Percentiles rank a stretch among this genome's conserved stretches.
Evolutionary conservation across 331 rosid genomes (phyloP).

Genomic region (Saraca asoca): DNA sequence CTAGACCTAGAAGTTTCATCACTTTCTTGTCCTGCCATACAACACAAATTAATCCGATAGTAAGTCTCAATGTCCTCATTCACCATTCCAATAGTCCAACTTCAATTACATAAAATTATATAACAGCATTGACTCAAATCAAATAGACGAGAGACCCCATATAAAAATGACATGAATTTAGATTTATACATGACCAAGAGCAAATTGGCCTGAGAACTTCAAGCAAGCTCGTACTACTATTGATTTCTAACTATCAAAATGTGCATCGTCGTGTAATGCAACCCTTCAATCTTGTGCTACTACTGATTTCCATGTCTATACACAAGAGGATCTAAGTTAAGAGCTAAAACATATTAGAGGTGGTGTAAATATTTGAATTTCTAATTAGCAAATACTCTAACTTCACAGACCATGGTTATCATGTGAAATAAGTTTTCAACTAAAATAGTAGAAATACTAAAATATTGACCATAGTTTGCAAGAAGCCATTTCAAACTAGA

Average conservation of each 20-base stretch:
- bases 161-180: neutral
- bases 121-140: neutral
- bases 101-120: constrained; percentile 1
- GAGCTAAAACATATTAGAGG: neutral
- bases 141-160: neutral
- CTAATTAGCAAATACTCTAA: neutral
- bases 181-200: no score
- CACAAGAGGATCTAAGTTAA: neutral
- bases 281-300: neutral
- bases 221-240: no score
- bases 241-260: no score
- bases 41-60: constrained; percentile 3
- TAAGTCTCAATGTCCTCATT: no score
- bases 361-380: neutral
- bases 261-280: no score
- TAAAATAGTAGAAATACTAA: neutral
- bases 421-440: neutral
- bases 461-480: neutral
- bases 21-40: constrained; percentile 51
- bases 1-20: constrained; percentile 74
- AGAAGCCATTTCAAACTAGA: neutral
- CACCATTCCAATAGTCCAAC: constrained; percentile 7
- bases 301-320: neutral
- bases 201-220: no score
- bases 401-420: neutral